Conservation (phyloP, 106 monocot genomes). For the Dendrobium officinale region DNA sequence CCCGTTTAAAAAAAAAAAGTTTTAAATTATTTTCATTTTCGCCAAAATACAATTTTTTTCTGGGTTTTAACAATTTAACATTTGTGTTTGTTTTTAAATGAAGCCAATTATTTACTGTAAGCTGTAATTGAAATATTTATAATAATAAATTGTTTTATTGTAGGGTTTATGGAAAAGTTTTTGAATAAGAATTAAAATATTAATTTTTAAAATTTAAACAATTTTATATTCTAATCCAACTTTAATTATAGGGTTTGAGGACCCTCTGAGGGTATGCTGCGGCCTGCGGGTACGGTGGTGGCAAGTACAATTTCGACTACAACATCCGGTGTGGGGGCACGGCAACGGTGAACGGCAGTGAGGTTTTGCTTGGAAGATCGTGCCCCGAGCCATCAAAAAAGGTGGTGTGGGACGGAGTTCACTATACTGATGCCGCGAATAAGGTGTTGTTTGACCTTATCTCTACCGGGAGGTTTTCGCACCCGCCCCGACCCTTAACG, state of each 20-base stretch:
- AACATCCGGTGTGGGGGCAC: constrained; percentile 30
- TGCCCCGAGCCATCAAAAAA: constrained; percentile 34
- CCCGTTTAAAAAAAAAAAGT: no score
- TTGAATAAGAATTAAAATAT: no score
- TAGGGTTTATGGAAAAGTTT: no score
- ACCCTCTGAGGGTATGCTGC: constrained; percentile 51
- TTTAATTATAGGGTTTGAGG: constrained; percentile 41
- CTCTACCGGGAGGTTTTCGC: constrained; percentile 31
- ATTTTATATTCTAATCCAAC: no score
- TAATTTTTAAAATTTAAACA: no score
- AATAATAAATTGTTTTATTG: no score
- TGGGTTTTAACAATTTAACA: no score
- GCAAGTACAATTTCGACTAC: constrained; percentile 37
- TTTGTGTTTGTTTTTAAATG: no score
- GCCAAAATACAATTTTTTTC: no score
- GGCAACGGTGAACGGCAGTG: constrained; percentile 25
- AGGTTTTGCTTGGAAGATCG: constrained; percentile 37
- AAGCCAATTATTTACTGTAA: no score
- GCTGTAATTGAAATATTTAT: no score
- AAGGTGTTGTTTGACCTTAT: constrained; percentile 54
- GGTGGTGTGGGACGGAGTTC: constrained; percentile 60
- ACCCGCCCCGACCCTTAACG: constrained; percentile 23
- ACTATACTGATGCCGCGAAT: constrained; percentile 75
- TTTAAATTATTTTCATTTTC: no score
- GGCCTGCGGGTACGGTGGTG: constrained; percentile 67